Evolutionary conservation across 805 yeast genomes (phyloP), one percentile per base, ranked within the genome.

Genomic region (Candida dendrica): DNA sequence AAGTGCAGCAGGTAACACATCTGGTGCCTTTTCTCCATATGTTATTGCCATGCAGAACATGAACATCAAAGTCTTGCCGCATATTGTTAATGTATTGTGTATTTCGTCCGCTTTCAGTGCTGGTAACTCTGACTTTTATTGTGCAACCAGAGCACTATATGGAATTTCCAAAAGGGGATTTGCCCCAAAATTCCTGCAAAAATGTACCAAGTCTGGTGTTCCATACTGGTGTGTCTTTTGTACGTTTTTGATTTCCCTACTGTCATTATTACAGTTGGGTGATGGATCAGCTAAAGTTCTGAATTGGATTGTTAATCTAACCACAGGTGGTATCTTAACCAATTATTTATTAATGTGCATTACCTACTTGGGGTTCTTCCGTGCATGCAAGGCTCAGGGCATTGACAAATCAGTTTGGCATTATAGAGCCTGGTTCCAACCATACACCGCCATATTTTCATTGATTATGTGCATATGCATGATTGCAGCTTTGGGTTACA

Each of bases 401-500:
- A 52, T 69, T 68, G 49, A 59, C 47, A 44, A 61, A 58, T 51
- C 49, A 16, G 36, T 55, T 3, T 61, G 81, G 42, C n/a, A n/a
- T n/a, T n/a, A n/a, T n/a, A n/a, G n/a, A n/a, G n/a, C n/a, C n/a
- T n/a, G n/a, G n/a, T n/a, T n/a, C n/a, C n/a, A n/a, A n/a, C n/a
- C n/a, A n/a, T n/a, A n/a, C n/a, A n/a, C n/a, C 66, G 72, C 81
- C 1, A 63, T 65, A 39, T 59, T 75, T 43, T 81, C 79, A 0
- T 55, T 73, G 17, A 46, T 61, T 36, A 59, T 72, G 38, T 66
- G 74, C 8, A 42, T 66, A 41, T 59, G 68, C 49, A 69, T 85
- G 85, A 59, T 76, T 48, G 61, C 76, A 51, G 61, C 76, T 22
- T 74, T 77, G 41, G 95, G 95, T 9, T 87, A 84, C 64, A 66